phyloP scores from a whole-genome alignment of 371 early-diverging fungal genomes.

The Lichtheimia ramosa region DNA sequence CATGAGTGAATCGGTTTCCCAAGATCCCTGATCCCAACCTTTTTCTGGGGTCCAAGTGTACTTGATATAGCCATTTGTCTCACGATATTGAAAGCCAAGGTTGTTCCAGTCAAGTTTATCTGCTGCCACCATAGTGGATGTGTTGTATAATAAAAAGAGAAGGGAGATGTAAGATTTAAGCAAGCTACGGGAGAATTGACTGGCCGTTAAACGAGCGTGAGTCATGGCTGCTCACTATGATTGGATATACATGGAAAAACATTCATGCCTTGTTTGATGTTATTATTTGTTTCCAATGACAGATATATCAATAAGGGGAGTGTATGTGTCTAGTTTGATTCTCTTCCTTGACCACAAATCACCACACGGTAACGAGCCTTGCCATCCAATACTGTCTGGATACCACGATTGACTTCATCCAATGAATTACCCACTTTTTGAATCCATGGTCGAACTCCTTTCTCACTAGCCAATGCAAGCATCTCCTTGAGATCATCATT shows the following conservation, averaged over 20 bases:
- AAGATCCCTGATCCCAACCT: constrained; percentile 66
- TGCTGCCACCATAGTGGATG: not conserved
- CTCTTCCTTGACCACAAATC: constrained; percentile 32
- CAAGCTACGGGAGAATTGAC: too few species aligned
- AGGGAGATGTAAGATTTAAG: not conserved
- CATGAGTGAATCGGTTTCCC: constrained; percentile 49
- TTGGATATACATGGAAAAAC: too few species aligned
- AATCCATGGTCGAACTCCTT: constrained; percentile 67
- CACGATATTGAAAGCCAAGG: constrained; percentile 70
- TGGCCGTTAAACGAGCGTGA: too few species aligned
- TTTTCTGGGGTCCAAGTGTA: constrained; percentile 62
- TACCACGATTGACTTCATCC: constrained; percentile 63
- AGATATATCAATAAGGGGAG: too few species aligned
- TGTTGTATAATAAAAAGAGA: not conserved
- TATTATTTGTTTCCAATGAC: too few species aligned
- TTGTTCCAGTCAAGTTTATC: constrained; percentile 64
- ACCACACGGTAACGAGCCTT: constrained; percentile 76
- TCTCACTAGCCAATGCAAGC: constrained; percentile 71
- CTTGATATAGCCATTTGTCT: constrained; percentile 63
- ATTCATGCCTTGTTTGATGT: too few species aligned
- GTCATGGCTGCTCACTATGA: too few species aligned
- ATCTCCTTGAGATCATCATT: constrained; percentile 57
- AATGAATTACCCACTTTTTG: constrained; percentile 59
- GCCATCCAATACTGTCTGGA: constrained; percentile 59
- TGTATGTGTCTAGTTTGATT: not conserved